Percentiles rank a stretch among this genome's conserved stretches.
These are phyloP conservation scores for Cercospora nicotianae DNA, from an alignment of 2,329 filamentous ascomycete genomes.

Conservation along the genomic window DNA sequence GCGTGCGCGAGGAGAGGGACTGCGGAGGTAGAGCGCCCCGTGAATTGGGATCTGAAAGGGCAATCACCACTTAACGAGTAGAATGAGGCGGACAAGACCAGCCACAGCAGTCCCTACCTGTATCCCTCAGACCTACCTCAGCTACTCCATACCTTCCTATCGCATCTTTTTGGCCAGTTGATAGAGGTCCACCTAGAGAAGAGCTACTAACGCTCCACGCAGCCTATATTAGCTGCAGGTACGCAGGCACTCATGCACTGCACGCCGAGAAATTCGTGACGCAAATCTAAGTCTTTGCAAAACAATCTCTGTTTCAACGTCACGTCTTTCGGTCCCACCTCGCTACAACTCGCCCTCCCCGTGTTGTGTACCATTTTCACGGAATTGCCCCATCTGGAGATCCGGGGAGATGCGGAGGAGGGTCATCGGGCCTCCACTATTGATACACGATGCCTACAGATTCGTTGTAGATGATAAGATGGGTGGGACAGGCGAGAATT, in stretches of 20 bases:
- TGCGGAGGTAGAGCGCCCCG: not conserved
- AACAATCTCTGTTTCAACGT: constrained; percentile 10
- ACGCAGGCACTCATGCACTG: not conserved
- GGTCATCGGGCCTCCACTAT: not conserved
- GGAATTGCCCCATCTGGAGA: constrained; percentile 10
- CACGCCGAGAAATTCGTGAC: not conserved
- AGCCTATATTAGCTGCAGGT: not conserved
- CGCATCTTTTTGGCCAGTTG: not conserved
- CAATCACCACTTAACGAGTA: not conserved
- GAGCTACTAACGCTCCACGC: not conserved
- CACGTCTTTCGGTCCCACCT: constrained; percentile 10
- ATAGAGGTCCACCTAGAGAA: not conserved
- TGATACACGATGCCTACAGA: not conserved
- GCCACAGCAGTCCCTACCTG: not conserved
- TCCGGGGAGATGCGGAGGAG: constrained; percentile 6
- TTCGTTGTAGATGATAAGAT: not conserved
- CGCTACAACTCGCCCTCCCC: not conserved
- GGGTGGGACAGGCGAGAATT: not conserved
- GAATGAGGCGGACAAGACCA: not conserved
- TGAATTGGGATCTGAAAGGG: not conserved
- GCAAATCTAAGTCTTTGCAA: not conserved
- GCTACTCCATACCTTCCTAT: not conserved
- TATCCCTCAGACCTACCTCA: not conserved
- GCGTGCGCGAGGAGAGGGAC: not conserved
- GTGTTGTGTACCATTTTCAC: constrained; percentile 5